A percentile compares a stretch with the other conserved stretches of the same genome.
Evolutionary conservation across 148 eudicot genomes (phyloP).

Genomic region (Persicaria tinctoria): DNA sequence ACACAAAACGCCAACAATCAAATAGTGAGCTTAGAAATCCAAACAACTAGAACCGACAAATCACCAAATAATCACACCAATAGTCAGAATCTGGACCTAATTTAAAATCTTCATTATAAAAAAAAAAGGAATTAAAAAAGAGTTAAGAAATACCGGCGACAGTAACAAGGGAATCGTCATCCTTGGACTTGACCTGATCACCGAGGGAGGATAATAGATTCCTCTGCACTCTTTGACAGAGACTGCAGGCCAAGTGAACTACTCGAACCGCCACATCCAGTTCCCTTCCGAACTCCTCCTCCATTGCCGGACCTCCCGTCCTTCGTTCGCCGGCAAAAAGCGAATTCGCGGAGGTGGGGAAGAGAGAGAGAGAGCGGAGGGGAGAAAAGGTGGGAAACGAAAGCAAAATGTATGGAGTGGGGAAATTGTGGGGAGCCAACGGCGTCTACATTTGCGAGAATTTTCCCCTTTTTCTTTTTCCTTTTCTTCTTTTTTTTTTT

Average conservation of each 20-base stretch:
- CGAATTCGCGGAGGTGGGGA: background rate
- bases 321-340: background rate
- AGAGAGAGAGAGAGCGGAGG: background rate
- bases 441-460: background rate
- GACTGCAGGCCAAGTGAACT: constrained; percentile 75
- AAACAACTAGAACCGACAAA: background rate
- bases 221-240: constrained; percentile 61
- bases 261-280: constrained; percentile 76
- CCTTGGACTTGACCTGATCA: constrained; percentile 58
- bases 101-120: background rate
- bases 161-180: constrained; percentile 86
- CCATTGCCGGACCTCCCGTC: constrained; percentile 22
- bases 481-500: too few relatives aligned
- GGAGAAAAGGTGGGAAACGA: background rate
- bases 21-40: background rate
- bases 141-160: constrained; percentile 48
- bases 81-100: background rate
- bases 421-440: background rate
- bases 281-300: constrained; percentile 37
- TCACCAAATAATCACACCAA: background rate
- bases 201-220: constrained; percentile 33
- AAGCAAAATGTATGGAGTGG: background rate
- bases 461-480: background rate
- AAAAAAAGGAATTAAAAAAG: background rate
- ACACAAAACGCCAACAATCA: background rate